A percentile compares a stretch with the other conserved stretches of the same genome.
Evolutionary conservation across 768 basidiomycete species (phyloP).

Genomic region (Suillus weaverae): DNA sequence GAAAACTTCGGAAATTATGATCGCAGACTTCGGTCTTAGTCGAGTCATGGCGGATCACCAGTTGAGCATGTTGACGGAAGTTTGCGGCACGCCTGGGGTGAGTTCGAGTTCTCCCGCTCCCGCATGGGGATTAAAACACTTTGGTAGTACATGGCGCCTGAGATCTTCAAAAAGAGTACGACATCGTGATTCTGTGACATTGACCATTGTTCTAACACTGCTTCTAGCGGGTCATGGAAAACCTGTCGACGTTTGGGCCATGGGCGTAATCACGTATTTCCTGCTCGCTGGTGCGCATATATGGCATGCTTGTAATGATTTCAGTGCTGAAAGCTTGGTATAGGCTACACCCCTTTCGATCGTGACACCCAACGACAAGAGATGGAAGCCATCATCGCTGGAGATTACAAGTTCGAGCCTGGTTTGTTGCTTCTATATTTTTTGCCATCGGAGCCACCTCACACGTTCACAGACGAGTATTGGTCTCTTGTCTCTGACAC

Average conservation of each 20-base stretch:
- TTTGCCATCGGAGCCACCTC: background rate
- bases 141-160: constrained; percentile 86
- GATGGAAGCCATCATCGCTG: constrained; percentile 93
- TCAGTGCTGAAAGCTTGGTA: constrained; percentile 11
- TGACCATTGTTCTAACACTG: constrained; percentile 3
- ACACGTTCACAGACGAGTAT: constrained; percentile 57
- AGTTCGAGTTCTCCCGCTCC: constrained; percentile 25
- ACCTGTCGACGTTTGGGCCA: constrained; percentile 96
- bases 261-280: constrained; percentile 99
- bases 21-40: constrained; percentile 94
- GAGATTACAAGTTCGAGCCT: constrained; percentile 91
- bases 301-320: background rate
- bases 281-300: constrained; percentile 60
- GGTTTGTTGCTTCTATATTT: constrained; percentile 28
- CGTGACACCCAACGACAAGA: constrained; percentile 85
- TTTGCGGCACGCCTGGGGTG: constrained; percentile 91
- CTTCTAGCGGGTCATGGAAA: constrained; percentile 82
- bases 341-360: constrained; percentile 95
- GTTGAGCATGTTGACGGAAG: constrained; percentile 85
- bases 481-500: constrained; percentile 83
- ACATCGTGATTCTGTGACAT: constrained; percentile 13
- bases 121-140: constrained; percentile 9
- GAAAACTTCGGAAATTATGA: constrained; percentile 86
- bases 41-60: constrained; percentile 91
- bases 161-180: constrained; percentile 90